These are phyloP conservation scores for Hemileia vastatrix DNA, from an alignment of 1,284 basidiomycete species.

Conservation along the genomic window DNA sequence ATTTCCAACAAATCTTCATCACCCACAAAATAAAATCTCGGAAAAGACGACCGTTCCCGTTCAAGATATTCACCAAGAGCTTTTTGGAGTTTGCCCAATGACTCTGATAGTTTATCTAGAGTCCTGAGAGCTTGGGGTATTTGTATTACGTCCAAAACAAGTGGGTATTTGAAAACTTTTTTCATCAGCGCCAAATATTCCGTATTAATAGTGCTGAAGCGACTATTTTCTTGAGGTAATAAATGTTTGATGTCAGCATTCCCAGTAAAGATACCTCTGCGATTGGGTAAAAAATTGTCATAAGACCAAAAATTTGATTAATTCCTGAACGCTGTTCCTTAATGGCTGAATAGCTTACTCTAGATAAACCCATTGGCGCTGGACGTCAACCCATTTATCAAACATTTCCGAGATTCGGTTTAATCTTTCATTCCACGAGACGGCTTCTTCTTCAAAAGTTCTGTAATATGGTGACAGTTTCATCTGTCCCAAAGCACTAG, in stretches of 20 bases:
- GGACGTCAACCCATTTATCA: constrained; percentile 99
- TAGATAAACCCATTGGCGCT: constrained; percentile 98
- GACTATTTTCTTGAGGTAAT: constrained; percentile 87
- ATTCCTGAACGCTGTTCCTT: too few species aligned
- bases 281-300: not conserved
- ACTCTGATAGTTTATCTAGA: constrained; percentile 87
- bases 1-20: constrained; percentile 98
- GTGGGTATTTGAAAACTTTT: constrained; percentile 98
- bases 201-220: constrained; percentile 97
- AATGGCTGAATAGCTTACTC: too few species aligned
- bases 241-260: constrained; percentile 98
- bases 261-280: constrained; percentile 85
- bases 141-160: constrained; percentile 92
- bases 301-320: not conserved
- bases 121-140: constrained; percentile 94
- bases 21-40: constrained; percentile 98
- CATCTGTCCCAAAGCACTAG: constrained; percentile 94
- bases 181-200: constrained; percentile 99
- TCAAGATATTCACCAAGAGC: constrained; percentile 98
- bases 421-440: constrained; percentile 55
- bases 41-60: constrained; percentile 91
- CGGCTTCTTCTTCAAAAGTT: constrained; percentile 48
- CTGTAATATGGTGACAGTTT: constrained; percentile 94
- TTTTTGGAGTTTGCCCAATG: constrained; percentile 97
- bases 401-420: constrained; percentile 93